Percentiles rank a stretch among this genome's conserved stretches.
Conservation (phyloP, 73 alveolate species). For the Tetrahymena elliotti region DNA sequence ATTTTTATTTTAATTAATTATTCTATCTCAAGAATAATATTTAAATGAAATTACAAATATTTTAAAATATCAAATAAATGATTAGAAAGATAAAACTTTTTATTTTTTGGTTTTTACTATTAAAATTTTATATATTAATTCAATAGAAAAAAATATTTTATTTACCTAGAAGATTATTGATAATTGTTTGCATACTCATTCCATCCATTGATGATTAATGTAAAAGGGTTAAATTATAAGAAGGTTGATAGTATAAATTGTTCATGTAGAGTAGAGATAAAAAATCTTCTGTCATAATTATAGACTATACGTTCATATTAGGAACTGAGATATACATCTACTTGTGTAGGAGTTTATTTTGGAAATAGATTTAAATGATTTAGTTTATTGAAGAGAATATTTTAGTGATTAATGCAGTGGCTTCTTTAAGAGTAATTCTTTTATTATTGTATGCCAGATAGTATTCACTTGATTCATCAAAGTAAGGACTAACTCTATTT, state of each 20-base stretch:
- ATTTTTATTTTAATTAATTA: too few relatives aligned
- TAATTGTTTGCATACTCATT: background rate
- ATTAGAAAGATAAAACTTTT: too few relatives aligned
- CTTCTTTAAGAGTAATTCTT: background rate
- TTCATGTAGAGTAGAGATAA: background rate
- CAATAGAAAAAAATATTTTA: background rate
- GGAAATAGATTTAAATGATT: background rate
- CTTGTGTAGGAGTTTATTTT: background rate
- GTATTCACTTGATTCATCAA: background rate
- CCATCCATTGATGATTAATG: background rate
- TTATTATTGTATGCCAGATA: background rate
- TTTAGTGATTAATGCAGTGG: background rate
- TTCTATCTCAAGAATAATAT: too few relatives aligned
- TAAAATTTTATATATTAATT: too few relatives aligned
- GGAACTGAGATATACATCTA: background rate
- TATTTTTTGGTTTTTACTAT: too few relatives aligned
- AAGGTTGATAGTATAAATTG: background rate
- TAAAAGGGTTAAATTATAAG: background rate
- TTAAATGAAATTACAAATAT: too few relatives aligned
- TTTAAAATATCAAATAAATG: too few relatives aligned
- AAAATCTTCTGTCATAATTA: background rate
- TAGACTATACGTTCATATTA: background rate
- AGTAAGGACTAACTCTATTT: background rate
- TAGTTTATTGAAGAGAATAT: background rate
- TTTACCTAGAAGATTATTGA: background rate